Conservation (phyloP, 495 filamentous ascomycete species). For the Tuber melanosporum region DNA sequence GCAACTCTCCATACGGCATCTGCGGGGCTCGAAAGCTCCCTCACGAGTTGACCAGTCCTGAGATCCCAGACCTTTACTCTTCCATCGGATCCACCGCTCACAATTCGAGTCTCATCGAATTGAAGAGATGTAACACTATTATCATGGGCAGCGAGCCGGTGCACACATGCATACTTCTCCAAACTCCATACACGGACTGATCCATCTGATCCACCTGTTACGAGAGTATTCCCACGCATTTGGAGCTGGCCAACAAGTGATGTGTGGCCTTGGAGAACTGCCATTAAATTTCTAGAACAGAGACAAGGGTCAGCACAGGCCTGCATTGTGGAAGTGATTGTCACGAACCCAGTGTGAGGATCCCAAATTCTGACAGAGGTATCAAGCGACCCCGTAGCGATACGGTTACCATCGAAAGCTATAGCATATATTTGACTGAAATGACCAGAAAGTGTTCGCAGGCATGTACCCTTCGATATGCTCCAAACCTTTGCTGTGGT, state of each 20-base stretch:
- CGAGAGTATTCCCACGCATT: conserved; percentile 86
- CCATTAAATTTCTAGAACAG: conserved; percentile 61
- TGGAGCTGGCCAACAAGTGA: conserved; percentile 96
- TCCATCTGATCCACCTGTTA: conserved; percentile 93
- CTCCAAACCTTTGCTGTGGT: conserved; percentile 96
- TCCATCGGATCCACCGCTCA: conserved; percentile 91
- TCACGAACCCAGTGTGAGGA: conserved; percentile 65
- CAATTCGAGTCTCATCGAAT: conserved; percentile 89
- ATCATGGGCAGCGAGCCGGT: conserved; percentile 93
- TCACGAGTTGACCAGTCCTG: conserved; percentile 78
- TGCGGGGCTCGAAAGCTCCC: conserved; percentile 80
- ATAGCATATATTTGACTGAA: conserved; percentile 99
- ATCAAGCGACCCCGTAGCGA: conserved; percentile 95
- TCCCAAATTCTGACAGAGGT: conserved; percentile 98
- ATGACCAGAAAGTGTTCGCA: conserved; percentile 84
- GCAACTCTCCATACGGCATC: conserved; percentile 97
- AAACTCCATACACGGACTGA: conserved; percentile 94
- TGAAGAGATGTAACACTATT: conserved; percentile 96
- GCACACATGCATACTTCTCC: conserved; percentile 78
- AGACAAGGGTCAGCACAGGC: neutral
- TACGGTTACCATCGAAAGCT: conserved; percentile 84
- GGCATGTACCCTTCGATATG: conserved; percentile 83
- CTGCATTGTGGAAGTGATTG: conserved; percentile 40
- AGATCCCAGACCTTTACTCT: conserved; percentile 97
- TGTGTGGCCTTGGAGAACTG: conserved; percentile 94